Evolutionary conservation across 1,139 yeast species (phyloP), one percentile per base, ranked within the genome.

Genomic region (Geotrichum histeridarum): DNA sequence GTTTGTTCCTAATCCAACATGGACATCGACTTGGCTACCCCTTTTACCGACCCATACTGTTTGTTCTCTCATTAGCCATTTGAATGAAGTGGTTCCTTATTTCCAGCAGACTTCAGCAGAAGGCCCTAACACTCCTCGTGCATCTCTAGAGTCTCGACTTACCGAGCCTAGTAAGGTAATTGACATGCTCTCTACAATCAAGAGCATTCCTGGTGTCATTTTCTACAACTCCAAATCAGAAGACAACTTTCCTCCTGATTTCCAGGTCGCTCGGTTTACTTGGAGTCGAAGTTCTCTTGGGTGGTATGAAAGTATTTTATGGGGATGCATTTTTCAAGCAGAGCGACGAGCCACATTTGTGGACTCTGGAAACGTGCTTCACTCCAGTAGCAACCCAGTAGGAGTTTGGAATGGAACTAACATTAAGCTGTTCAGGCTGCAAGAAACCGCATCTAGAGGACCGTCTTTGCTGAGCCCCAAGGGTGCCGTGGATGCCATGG

Each of bases 271-370:
- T 58, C 72, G 67, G 53, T 83, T 86, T 59, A 67, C 70, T 11
- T 86, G 95, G 93, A 78, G 80, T 46, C 73, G 73, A 45, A 63
- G 77, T 8, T 81, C 93, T 0, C 72, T 86, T 39, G 90, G 91
- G 0, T 89, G 96, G 96, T 84, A 87, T 65, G 75, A 79, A 46
- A 79, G 86, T 12, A 71, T 86, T 14, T 65, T 87, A 36, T 87
- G 90, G 83, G 81, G 84, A 1, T 74, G 77, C 52, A 77, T 87
- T 0, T 87, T 80, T 64, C 77, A 78, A 50, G 69, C 76, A 27
- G 73, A 75, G 9, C 74, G 73, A 42, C 62, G 60, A 36, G 54
- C 62, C 8, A 36, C 54, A 2, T 50, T 47, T 1, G 58, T 61
- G 3, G 56, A 50, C 42, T 18, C 53, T 42, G 51, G 60, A 22